Evolutionary conservation across 371 early-diverging fungal genomes (phyloP), one percentile per base, ranked within the genome.

Genomic region (Rhizopus arrhizus): DNA sequence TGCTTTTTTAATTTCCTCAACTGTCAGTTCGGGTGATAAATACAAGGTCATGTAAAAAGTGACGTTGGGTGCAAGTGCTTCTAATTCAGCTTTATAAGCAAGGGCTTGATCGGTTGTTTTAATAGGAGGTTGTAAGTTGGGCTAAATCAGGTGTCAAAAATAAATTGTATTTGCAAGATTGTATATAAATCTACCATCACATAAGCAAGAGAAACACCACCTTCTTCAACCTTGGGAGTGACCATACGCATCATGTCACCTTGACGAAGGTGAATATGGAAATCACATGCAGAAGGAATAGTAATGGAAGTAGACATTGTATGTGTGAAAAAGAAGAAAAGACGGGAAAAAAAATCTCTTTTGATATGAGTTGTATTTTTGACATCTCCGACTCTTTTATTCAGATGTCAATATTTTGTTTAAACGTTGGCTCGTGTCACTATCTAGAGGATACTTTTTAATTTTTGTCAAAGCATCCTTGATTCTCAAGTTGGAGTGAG

Each of bases 41-140:
- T 96, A 98, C 42, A 98, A 84, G 1, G 97, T 95, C 93, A 97
- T 95, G 59, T 94, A 82, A 73, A 94, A 95, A 10, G 89, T 87
- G 36, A 96, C 90, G 60, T 83, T 74, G 31, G 97, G 96, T 0
- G 93, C 92, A 13, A 95, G 74, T n/a, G 73, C 68, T 73, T 93
- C 83, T 29, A 98, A 84, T 62, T 94, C 74, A 22, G 76, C 71
- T 63, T 90, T 89, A 79, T 98, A 98, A 9, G 83, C 84, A 8
- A 96, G 66, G 16, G 96, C 97, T 77, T 91, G 84, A 32, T 91
- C 90, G 2, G 95, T 91, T 3, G 79, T 94, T 33, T 89, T 86
- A 59, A 98, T 86, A 1, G 97, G 94, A 22, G 98, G 97, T 48
- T 89, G 85, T 54, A 95, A 77, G 75, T 98, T 98, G 56, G 98